These are phyloP conservation scores for Xylaria grammica DNA, from an alignment of 495 filamentous ascomycete genomes.

Conservation along the genomic window DNA sequence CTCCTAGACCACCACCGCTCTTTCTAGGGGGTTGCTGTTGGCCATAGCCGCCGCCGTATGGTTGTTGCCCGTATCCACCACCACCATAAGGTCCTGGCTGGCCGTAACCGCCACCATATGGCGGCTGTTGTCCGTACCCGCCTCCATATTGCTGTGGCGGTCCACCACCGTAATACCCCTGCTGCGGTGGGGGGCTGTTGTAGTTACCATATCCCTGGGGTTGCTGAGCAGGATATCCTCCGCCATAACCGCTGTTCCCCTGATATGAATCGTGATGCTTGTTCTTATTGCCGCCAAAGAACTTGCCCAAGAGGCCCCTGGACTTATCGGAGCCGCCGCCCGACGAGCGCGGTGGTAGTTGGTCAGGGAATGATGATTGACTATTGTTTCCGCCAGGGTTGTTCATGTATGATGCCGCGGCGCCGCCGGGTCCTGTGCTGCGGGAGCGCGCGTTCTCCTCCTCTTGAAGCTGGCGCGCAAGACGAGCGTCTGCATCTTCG, in stretches of 20 bases:
- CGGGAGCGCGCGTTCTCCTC: constrained; percentile 74
- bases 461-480: constrained; percentile 79
- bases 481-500: constrained; percentile 70
- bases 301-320: constrained; percentile 60
- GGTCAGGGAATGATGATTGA: constrained; percentile 36
- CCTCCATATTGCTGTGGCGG: constrained; percentile 35
- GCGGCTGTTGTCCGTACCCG: constrained; percentile 18
- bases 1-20: constrained; percentile 63
- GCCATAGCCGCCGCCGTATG: constrained; percentile 33
- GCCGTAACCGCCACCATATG: constrained; percentile 40
- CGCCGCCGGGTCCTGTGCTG: constrained; percentile 40
- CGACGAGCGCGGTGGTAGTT: constrained; percentile 45
- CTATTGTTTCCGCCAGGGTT: not conserved
- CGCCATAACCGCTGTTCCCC: constrained; percentile 24
- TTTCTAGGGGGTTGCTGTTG: constrained; percentile 30
- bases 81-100: constrained; percentile 26
- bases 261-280: constrained; percentile 35
- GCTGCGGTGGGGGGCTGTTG: constrained; percentile 40
- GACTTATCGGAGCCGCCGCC: constrained; percentile 42
- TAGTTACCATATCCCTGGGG: constrained; percentile 35
- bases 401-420: constrained; percentile 53
- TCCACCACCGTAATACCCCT: constrained; percentile 45
- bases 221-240: constrained; percentile 25
- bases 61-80: constrained; percentile 44
- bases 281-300: constrained; percentile 48